Evolutionary conservation across 176 grass and related monocot species (phyloP).

Genomic region (Triticum turgidum): DNA sequence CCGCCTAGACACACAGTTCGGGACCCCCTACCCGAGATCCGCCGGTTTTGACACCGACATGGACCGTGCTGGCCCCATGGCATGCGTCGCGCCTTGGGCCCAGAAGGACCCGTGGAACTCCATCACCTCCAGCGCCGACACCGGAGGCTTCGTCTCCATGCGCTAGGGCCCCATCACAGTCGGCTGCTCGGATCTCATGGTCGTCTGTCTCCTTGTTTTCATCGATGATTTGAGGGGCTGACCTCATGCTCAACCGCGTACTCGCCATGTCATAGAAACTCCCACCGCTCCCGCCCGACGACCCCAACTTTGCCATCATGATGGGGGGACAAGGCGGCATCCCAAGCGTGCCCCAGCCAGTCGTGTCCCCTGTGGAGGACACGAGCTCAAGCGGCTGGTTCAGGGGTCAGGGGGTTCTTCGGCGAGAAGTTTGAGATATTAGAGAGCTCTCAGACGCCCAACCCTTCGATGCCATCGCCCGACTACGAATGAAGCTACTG

Average conservation of each 20-base stretch:
- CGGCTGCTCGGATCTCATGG: slow-evolving; percentile 29
- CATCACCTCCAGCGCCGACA: slow-evolving; percentile 59
- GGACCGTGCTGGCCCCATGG: too few species aligned
- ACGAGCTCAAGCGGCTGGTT: neutral
- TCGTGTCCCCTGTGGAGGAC: neutral
- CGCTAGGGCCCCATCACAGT: slow-evolving; percentile 34
- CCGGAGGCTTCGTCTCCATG: slow-evolving; percentile 56
- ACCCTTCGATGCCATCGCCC: slow-evolving; percentile 9
- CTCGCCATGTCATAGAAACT: neutral
- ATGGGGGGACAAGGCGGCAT: neutral
- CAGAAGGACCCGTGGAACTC: slow-evolving; percentile 93
- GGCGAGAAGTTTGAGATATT: slow-evolving; percentile 13
- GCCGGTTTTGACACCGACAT: too few species aligned
- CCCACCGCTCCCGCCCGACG: neutral
- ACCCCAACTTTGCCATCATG: too few species aligned
- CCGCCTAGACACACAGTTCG: too few species aligned
- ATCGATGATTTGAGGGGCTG: slow-evolving; percentile 49
- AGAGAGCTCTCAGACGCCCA: slow-evolving; percentile 28
- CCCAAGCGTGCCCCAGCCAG: neutral
- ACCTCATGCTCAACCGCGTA: slow-evolving; percentile 15
- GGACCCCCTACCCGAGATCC: too few species aligned
- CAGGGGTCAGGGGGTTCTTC: neutral
- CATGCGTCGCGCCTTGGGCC: too few species aligned
- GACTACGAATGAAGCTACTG: neutral
- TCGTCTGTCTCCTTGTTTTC: slow-evolving; percentile 54